Evolutionary conservation across 371 early-diverging fungal species (phyloP).

Genomic region (Blakeslea trispora): DNA sequence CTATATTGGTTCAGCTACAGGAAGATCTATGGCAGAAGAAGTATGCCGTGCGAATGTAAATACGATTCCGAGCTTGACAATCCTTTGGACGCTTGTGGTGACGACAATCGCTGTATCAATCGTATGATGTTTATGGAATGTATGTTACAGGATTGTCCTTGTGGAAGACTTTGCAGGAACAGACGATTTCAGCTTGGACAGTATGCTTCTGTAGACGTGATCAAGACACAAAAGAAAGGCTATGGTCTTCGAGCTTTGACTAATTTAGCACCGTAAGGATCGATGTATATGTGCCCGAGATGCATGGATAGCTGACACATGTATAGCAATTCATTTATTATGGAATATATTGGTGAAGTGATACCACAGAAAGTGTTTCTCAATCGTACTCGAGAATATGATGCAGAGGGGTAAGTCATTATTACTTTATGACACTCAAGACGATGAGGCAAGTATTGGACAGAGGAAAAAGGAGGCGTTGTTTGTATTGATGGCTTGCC

Average conservation of each 20-base stretch:
- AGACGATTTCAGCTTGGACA: conserved; percentile 84
- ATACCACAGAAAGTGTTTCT: conserved; percentile 77
- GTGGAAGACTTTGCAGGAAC: conserved; percentile 87
- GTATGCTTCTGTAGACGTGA: conserved; percentile 85
- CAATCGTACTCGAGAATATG: conserved; percentile 81
- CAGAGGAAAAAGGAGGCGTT: neutral
- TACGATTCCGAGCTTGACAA: conserved; percentile 59
- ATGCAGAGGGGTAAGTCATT: conserved; percentile 83
- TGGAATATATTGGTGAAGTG: conserved; percentile 97
- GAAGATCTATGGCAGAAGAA: conserved; percentile 72
- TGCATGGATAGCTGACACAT: conserved; percentile 2
- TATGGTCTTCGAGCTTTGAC: conserved; percentile 84
- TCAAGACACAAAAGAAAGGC: conserved; percentile 89
- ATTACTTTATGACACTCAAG: conserved; percentile 96
- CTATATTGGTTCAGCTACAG: conserved; percentile 71
- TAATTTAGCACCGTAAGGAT: conserved; percentile 60
- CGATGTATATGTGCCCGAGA: neutral
- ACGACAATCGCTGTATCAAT: conserved; percentile 88
- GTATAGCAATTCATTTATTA: conserved; percentile 75
- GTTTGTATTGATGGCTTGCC: neutral
- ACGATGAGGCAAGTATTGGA: conserved; percentile 70
- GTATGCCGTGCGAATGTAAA: conserved; percentile 81
- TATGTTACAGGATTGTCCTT: conserved; percentile 84
- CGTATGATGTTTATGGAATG: conserved; percentile 93
- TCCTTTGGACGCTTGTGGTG: conserved; percentile 79